A percentile compares a stretch with the other conserved stretches of the same genome.
Conservation (phyloP, 805 yeast genomes). For the Saturnispora hagleri region DNA sequence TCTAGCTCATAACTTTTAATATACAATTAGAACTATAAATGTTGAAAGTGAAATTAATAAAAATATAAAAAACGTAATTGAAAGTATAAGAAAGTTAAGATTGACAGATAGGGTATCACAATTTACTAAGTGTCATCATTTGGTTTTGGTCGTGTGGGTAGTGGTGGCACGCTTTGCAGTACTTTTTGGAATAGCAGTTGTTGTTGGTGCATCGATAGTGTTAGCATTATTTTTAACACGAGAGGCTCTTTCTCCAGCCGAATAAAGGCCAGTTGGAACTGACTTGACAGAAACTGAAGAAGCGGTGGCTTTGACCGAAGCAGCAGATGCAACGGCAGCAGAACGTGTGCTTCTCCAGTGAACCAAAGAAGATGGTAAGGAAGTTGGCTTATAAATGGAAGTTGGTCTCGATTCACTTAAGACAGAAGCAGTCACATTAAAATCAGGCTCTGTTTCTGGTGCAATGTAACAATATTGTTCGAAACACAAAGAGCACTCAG, state of each 20-base stretch:
- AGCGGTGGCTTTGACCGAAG: conserved; percentile 1
- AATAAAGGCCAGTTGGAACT: conserved; percentile 1
- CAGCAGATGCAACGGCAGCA: conserved; percentile 1
- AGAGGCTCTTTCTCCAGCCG: neutral
- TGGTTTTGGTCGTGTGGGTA: neutral
- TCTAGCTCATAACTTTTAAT: neutral
- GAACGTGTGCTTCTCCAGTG: conserved; percentile 8
- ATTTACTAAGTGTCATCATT: neutral
- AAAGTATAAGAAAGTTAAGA: neutral
- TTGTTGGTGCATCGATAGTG: neutral
- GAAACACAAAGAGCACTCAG: conserved; percentile 62
- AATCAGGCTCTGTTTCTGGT: conserved; percentile 1
- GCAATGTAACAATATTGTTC: conserved; percentile 48
- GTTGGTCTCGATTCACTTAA: conserved; percentile 11
- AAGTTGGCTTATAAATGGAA: conserved; percentile 11
- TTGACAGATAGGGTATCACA: conserved; percentile 1
- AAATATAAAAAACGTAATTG: neutral
- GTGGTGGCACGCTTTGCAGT: neutral
- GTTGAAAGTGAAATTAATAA: neutral
- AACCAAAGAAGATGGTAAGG: conserved; percentile 11
- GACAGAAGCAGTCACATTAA: conserved; percentile 4
- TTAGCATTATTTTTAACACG: conserved; percentile 6
- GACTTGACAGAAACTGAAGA: conserved; percentile 7
- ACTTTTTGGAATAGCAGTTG: neutral
- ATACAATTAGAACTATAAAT: neutral